Evolutionary conservation across 352 stramenopile genomes (phyloP), one percentile per base, ranked within the genome.

Genomic region (Achlya hypogyna): DNA sequence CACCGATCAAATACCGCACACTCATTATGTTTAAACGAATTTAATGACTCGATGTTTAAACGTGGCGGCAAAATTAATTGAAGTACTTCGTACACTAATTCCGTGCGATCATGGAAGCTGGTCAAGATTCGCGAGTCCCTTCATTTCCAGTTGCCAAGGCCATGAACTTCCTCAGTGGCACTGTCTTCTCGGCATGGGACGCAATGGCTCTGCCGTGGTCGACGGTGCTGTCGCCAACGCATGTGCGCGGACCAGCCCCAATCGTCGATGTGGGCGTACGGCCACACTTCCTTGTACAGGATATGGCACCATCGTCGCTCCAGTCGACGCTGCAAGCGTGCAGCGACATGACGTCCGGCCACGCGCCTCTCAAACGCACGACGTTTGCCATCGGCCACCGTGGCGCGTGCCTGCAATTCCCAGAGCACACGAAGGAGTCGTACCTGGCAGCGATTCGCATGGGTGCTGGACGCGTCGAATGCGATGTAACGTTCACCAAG

Each of bases 401-500:
- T 42, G 80, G 80, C 32, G 79, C 80, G n/a, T 71, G 54, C 42
- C 64, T 88, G 60, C 58, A 78, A 43, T 79, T 70, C 60, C 75
- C 75, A 31, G 74, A 80, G 34, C 74, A 80, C 53, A 78, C 79
- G 5, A 20, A 74, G 12, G 72, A 79, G 54, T 75, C 58, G 8
- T 79, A 83, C 73, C 70, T 79, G 25, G 77, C 77, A 18, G 77
- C 72, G 18, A 58, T 69, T 8, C 28, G 72, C 1, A 40, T 72
- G 56, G 80, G 80, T 49, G 78, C 80, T 29, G 80, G 80, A 12
- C 75, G 82, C 35, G 75, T 87, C 49, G 80, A 89, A 65, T 89
- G 80, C 62, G 80, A 89, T 72, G 78, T 89, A 10, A 86, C 75
- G 28, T 84, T 89, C 63, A 87, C 80, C 4, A 83, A 76, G 45